phyloP scores from a whole-genome alignment of 164 flowering plant genomes.

The Platanus orientalis region DNA sequence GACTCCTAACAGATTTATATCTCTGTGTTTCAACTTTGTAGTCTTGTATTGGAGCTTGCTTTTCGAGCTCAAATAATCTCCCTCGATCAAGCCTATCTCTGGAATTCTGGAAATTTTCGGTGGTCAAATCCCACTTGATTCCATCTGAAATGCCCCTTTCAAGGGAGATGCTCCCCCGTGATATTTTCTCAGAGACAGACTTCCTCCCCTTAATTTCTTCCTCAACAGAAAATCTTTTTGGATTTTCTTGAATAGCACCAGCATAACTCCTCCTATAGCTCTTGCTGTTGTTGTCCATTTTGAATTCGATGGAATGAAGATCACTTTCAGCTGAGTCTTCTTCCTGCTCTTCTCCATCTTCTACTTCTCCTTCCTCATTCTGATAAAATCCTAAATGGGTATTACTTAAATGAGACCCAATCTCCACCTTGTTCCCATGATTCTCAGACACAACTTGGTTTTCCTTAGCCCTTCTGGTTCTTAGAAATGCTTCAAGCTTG shows the following conservation, averaged over 20 bases:
- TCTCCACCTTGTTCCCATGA: slow-evolving; percentile 25
- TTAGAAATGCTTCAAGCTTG: slow-evolving; percentile 58
- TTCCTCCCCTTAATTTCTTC: slow-evolving; percentile 49
- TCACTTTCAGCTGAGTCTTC: slow-evolving; percentile 69
- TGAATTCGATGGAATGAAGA: slow-evolving; percentile 72
- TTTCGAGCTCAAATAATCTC: slow-evolving; percentile 31
- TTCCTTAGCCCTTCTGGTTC: slow-evolving; percentile 36
- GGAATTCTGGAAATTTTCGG: slow-evolving; percentile 25
- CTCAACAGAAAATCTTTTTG: slow-evolving; percentile 26
- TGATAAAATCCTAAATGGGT: slow-evolving; percentile 18
- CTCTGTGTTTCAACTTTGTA: slow-evolving; percentile 42
- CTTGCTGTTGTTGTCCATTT: slow-evolving; percentile 48
- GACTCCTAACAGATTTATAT: slow-evolving; percentile 46
- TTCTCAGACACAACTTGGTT: slow-evolving; percentile 23
- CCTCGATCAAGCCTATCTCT: slow-evolving; percentile 30
- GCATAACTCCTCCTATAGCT: slow-evolving; percentile 47
- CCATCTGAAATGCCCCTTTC: slow-evolving; percentile 65
- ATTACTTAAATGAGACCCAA: slow-evolving; percentile 28
- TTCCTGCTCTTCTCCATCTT: too few species aligned
- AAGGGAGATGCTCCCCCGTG: slow-evolving; percentile 42
- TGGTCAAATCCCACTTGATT: slow-evolving; percentile 49
- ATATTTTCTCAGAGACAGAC: slow-evolving; percentile 39
- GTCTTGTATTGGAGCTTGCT: slow-evolving; percentile 32
- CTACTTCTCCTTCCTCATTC: slow-evolving; percentile 31
- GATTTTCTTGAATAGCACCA: slow-evolving; percentile 25